phyloP scores from a whole-genome alignment of 2,329 filamentous ascomycete species.

The Ustulina deusta region DNA sequence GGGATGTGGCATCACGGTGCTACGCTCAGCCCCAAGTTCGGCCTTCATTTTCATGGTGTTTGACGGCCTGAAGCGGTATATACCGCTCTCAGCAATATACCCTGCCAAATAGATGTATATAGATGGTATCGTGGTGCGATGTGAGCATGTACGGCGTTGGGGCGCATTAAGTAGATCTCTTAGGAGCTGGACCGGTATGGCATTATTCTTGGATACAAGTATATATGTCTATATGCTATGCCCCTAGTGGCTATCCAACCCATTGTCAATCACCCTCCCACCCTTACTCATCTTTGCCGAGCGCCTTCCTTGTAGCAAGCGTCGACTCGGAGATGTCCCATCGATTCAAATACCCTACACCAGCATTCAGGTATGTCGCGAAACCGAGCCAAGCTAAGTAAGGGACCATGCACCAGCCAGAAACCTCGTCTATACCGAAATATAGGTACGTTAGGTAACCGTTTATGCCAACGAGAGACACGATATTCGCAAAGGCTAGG shows the following conservation, averaged over 20 bases:
- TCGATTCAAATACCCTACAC: slow-evolving; percentile 74
- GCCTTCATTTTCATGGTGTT: slow-evolving; percentile 98
- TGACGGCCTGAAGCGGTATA: slow-evolving; percentile 81
- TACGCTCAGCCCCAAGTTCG: slow-evolving; percentile 91
- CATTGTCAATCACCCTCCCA: not conserved
- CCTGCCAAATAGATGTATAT: slow-evolving; percentile 36
- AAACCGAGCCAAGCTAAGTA: slow-evolving; percentile 90
- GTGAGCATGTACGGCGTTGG: slow-evolving; percentile 38
- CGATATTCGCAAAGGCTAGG: slow-evolving; percentile 80
- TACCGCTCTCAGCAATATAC: slow-evolving; percentile 60
- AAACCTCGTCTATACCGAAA: slow-evolving; percentile 77
- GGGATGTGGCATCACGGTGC: slow-evolving; percentile 93
- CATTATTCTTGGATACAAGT: slow-evolving; percentile 23
- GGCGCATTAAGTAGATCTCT: slow-evolving; percentile 26
- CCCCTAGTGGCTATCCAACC: slow-evolving; percentile 6
- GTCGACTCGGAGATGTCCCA: slow-evolving; percentile 67
- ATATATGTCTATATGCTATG: slow-evolving; percentile 22
- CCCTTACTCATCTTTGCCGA: slow-evolving; percentile 43
- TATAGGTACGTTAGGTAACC: slow-evolving; percentile 81
- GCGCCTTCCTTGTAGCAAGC: slow-evolving; percentile 50
- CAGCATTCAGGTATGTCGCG: slow-evolving; percentile 84
- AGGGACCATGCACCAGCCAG: slow-evolving; percentile 80
- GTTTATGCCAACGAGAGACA: slow-evolving; percentile 77
- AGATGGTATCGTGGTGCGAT: slow-evolving; percentile 31
- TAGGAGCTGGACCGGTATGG: slow-evolving; percentile 7